Base-by-base conservation (phyloP, 148 eudicot species). In the Oxyria digyna region DNA sequence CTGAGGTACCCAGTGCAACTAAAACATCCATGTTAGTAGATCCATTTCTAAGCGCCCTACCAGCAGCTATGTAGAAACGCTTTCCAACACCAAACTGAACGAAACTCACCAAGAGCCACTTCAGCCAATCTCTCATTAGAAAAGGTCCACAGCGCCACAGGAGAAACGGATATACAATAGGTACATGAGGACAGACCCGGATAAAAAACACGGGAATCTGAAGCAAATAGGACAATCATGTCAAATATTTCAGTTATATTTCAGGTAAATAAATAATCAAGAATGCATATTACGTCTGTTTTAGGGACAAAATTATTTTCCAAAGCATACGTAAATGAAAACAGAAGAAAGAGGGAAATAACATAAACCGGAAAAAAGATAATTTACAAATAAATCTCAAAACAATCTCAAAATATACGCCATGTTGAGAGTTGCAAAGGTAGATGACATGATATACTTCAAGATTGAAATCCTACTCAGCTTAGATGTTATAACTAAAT, bases 21-120 rank as follows among this genome's bases (percentile, higher is more conserved):
- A 94, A 81, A 71, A 94, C 98, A 84, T 94, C 98, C 98, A 94
- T 94, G 77, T 94, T 94, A 54, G 98, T 90, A 42, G 98, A 85
- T 65, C 97, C 85, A 75, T 91, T 87, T 79, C 87, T 83, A 48
- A 94, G 87, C 21, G 98, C 98, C 78, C 96, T 86, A 63, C 83
- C 81, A 78, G 98, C 96, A 64, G 92, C 98, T 76, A 94, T 74
- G 80, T 94, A 94, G 65, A 94, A 94, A 65, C 98, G 95, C 75
- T 88, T 94, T 31, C 98, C 98, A 82, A 94, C 69, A 71, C 73
- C 92, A 88, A 94, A 94, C 69, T 94, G 98, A 80, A 94, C 85
- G 69, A 87, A 24, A 38, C 84, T 85, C 65, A 86, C 98, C 71
- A 94, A 78, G 33, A 72, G 82, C 96, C 95, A 90, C 76, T 84